These are phyloP conservation scores for Ceriops tagal DNA, from an alignment of 345 rosid species.

Conservation along the genomic window DNA sequence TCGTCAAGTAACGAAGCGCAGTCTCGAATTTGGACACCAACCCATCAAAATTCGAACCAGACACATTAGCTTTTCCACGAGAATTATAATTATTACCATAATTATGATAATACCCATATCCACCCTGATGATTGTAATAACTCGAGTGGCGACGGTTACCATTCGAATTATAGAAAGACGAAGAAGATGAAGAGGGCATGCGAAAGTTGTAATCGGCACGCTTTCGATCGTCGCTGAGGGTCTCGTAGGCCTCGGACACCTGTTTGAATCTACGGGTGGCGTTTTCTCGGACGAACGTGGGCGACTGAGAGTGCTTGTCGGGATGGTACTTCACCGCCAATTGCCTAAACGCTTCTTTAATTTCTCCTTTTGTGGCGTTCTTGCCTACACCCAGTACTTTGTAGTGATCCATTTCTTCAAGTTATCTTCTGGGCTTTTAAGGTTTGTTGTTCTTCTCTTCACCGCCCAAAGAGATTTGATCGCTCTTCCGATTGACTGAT, in stretches of 20 bases:
- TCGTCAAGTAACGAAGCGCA: conserved; percentile 56
- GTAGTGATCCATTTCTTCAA: conserved; percentile 58
- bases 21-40: conserved; percentile 29
- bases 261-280: conserved; percentile 71
- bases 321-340: conserved; percentile 76
- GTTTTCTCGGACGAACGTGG: conserved; percentile 43
- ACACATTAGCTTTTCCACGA: conserved; percentile 15
- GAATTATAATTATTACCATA: conserved; percentile 13
- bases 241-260: conserved; percentile 79
- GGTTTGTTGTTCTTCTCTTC: not conserved
- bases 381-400: conserved; percentile 53
- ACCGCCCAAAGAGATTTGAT: too few species aligned
- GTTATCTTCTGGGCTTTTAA: not conserved
- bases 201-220: conserved; percentile 61
- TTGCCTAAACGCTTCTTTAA: conserved; percentile 73
- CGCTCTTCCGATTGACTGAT: not conserved
- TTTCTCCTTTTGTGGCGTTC: conserved; percentile 68
- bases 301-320: conserved; percentile 71
- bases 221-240: conserved; percentile 56
- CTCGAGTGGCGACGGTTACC: not conserved
- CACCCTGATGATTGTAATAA: not conserved
- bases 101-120: not conserved
- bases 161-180: not conserved
- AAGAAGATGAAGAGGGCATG: conserved; percentile 20
- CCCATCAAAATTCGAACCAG: conserved; percentile 3